A percentile compares a stretch with the other conserved stretches of the same genome.
phyloP scores from a whole-genome alignment of 495 filamentous ascomycete genomes.

The Clavariopsis aquatica region DNA sequence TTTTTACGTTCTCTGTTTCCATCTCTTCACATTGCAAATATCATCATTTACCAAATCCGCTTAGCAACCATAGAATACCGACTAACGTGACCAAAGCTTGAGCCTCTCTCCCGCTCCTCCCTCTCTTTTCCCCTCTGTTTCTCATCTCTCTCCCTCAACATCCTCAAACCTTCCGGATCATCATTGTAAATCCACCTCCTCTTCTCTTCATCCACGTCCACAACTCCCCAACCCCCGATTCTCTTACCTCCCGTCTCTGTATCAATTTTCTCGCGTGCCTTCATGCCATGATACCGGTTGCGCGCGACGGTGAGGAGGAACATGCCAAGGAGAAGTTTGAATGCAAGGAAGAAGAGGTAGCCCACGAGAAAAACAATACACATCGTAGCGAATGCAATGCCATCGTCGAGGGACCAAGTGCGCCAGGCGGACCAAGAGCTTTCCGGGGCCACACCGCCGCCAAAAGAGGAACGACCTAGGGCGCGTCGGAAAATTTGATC shows the following conservation, averaged over 20 bases:
- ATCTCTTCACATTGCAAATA: too few relatives aligned
- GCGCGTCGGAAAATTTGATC: slow-evolving; percentile 73
- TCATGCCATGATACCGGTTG: slow-evolving; percentile 77
- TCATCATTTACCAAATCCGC: slow-evolving; percentile 78
- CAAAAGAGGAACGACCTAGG: slow-evolving; percentile 64
- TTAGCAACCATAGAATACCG: slow-evolving; percentile 94
- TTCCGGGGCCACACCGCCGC: slow-evolving; percentile 46
- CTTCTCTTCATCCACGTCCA: slow-evolving; percentile 87
- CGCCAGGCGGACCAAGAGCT: slow-evolving; percentile 12
- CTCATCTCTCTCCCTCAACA: slow-evolving; percentile 68
- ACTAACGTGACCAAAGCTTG: slow-evolving; percentile 66
- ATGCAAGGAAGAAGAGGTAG: slow-evolving; percentile 74
- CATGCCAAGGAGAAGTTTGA: slow-evolving; percentile 87
- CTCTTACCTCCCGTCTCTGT: slow-evolving; percentile 69
- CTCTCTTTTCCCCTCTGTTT: slow-evolving; percentile 54
- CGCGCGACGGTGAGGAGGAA: slow-evolving; percentile 71
- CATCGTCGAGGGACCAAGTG: slow-evolving; percentile 57
- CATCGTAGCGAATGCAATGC: slow-evolving; percentile 70
- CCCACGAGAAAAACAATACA: slow-evolving; percentile 74
- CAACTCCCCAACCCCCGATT: slow-evolving; percentile 76
- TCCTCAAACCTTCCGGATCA: slow-evolving; percentile 69
- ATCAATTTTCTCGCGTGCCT: slow-evolving; percentile 60
- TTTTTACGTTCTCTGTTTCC: too few relatives aligned
- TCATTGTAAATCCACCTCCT: slow-evolving; percentile 84
- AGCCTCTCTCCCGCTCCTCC: slow-evolving; percentile 56